Evolutionary conservation across 2,329 filamentous ascomycete genomes (phyloP).

Genomic region (Magnaporthiopsis poae): DNA sequence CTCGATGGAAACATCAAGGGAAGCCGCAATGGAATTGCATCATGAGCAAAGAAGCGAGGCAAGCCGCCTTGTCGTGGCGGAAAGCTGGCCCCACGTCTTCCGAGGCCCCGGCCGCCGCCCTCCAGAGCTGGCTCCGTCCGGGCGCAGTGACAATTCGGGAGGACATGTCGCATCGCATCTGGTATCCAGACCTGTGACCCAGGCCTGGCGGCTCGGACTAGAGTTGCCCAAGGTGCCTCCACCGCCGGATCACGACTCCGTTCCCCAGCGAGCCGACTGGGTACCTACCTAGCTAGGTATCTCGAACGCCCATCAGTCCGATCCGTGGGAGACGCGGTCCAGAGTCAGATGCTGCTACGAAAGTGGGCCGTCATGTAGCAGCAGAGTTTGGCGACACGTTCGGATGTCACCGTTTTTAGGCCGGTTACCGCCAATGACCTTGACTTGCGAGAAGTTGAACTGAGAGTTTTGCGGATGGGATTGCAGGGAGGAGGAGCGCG

Average conservation of each 20-base stretch:
- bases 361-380: background rate
- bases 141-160: background rate
- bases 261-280: background rate
- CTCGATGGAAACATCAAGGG: background rate
- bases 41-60: background rate
- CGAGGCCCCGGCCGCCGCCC: background rate
- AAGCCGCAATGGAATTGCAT: background rate
- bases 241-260: too few relatives aligned
- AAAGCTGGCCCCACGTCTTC: background rate
- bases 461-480: background rate
- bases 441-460: background rate
- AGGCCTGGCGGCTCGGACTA: too few relatives aligned
- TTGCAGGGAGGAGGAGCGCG: too few relatives aligned
- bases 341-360: background rate
- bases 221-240: too few relatives aligned
- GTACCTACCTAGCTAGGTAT: too few relatives aligned
- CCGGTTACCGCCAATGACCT: background rate
- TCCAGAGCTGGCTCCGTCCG: too few relatives aligned
- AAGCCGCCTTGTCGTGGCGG: background rate
- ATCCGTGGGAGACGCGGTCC: background rate
- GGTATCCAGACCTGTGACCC: background rate
- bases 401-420: background rate
- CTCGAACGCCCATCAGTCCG: background rate
- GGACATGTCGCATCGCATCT: background rate
- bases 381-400: background rate